A percentile compares a stretch with the other conserved stretches of the same genome.
Conservation (phyloP, 2,329 filamentous ascomycete genomes). For the Graphilbum fragrans region DNA sequence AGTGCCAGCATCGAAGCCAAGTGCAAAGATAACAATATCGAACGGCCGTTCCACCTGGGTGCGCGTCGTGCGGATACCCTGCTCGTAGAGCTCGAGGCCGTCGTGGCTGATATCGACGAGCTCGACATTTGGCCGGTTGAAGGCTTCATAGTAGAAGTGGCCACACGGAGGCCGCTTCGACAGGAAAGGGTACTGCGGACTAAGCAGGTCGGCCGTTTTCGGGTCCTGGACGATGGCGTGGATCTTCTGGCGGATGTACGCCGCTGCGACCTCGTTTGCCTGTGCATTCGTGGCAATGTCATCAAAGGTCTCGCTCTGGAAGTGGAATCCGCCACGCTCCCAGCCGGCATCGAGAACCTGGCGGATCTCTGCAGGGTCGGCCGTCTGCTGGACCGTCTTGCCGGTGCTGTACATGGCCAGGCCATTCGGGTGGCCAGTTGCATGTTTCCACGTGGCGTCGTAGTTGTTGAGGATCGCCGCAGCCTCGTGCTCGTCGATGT, state of each 20-base stretch:
- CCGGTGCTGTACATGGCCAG: conserved; percentile 3
- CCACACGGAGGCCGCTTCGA: conserved; percentile 33
- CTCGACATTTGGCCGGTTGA: conserved; percentile 30
- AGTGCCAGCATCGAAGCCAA: conserved; percentile 22
- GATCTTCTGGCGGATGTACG: conserved; percentile 22
- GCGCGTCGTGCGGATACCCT: conserved; percentile 24
- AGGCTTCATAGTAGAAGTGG: conserved; percentile 34
- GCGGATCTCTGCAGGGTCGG: neutral
- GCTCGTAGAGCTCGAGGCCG: conserved; percentile 26
- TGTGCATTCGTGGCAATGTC: conserved; percentile 16
- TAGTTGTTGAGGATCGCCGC: neutral
- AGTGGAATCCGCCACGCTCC: conserved; percentile 5
- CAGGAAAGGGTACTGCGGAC: conserved; percentile 29
- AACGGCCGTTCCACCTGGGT: conserved; percentile 20
- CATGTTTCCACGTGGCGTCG: conserved; percentile 1
- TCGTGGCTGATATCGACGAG: conserved; percentile 30
- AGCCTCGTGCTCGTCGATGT: neutral
- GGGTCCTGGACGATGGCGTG: conserved; percentile 21
- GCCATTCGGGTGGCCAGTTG: neutral
- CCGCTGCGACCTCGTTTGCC: conserved; percentile 16
- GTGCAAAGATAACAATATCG: conserved; percentile 20
- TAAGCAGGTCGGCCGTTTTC: conserved; percentile 19
- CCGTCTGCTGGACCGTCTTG: neutral
- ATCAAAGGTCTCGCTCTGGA: conserved; percentile 4
- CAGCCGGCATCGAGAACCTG: conserved; percentile 3